Base-by-base conservation (phyloP, 495 filamentous ascomycete species). In the Immersiella caudata region DNA sequence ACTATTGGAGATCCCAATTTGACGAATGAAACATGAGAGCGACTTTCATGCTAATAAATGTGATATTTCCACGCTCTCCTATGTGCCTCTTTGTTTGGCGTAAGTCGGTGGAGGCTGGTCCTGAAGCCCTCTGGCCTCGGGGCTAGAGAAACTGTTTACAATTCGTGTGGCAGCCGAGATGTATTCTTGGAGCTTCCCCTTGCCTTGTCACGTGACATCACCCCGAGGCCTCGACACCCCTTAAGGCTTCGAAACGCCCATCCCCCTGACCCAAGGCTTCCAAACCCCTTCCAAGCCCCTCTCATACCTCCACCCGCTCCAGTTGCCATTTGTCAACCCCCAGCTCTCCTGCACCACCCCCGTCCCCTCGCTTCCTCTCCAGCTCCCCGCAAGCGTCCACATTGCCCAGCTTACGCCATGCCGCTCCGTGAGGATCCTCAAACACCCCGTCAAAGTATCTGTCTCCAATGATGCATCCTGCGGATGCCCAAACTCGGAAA, bases 371-470 rank as follows among this genome's bases (percentile, higher is more conserved):
- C 82, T 71, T 5, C 84, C 26, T 22, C 64, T 25, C 49, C 54
- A 70, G 55, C 68, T 86, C 0, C 85, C 85, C 6, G 79, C 78
- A 35, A 88, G 63, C 4, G 81, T 81, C 85, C 86, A 88, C 51
- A 80, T 74, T 74, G 81, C 82, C 85, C 85, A 88, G 56, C 84
- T 83, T 1, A 84, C 77, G 49, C 81, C 68, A 46, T 81, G 76
- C 59, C 78, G 70, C 57, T 77, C 76, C 21, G 87, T 78, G 69
- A 77, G 85, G 12, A 73, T 70, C 29, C 75, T 72, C 61, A 87
- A 67, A 64, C 86, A 87, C 27, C 72, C 74, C 26, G 79, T 79
- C 67, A 85, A 85, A 6, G 75, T 71, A 49, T 76, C 72, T 56
- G 79, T 72, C 69, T 82, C 77, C 60, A 76, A 65, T 54, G 76